Base-by-base conservation (phyloP, 2,329 filamentous ascomycete species). In the Paraconiothyrium sp. region DNA sequence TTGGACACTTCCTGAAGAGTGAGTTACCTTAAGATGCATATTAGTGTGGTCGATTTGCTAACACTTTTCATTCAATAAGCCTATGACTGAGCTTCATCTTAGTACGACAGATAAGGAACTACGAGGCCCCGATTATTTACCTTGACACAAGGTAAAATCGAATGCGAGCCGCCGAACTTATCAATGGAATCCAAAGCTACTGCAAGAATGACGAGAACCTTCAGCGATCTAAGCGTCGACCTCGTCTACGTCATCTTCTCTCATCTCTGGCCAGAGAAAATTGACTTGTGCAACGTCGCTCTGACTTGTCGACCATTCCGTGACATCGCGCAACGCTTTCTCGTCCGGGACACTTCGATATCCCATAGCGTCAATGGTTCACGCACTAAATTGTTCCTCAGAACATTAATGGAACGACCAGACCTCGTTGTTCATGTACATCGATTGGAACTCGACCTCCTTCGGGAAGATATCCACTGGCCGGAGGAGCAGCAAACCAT, bases 161-260 rank as follows among this genome's bases (percentile, higher is more conserved):
- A 30, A 30, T 30, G 20, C 47, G 47, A 49, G 35, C 30, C 27
- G 22, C 30, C 5, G 35, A 35, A 51, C 24, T 10, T 43, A 41
- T 35, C 20, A 11, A 22, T 22, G 16, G 22, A 43, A 20, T 27
- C n/a, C 35, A 41, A 22, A 3, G 22, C 14, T 30, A n/a, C 34
- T n/a, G 4, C 35, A 14, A 39, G 13, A 13, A 60, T 60, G 58
- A 39, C 54, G 34, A 35, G 37, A 24, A 30, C 27, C 27, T 57
- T 61, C 34, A 32, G 27, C 27, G 43, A 61, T n/a, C 24, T 61
- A 24, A 58, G 59, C 49, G 39, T 61, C 13, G 59, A 61, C 22
- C 27, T 61, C 3, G 37, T 61, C 43, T 61, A 61, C 27, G 55
- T 61, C 47, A 61, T 61, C 9, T 58, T 61, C 35, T 58, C 54